Evolutionary conservation across 345 rosid genomes (phyloP).

Genomic region (Eucalyptus coolabah): DNA sequence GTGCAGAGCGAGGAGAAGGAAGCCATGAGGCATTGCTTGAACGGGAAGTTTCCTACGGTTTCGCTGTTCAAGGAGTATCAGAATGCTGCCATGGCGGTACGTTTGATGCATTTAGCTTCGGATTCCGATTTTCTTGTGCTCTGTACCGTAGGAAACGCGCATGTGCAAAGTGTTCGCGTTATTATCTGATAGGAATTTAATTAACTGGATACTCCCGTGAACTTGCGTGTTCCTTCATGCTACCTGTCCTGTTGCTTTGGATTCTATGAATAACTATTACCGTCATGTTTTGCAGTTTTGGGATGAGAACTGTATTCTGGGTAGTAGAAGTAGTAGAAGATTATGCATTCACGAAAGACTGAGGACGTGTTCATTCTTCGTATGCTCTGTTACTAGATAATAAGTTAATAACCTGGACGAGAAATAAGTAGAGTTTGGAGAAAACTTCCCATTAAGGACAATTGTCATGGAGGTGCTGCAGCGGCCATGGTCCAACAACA

Average conservation of each 20-base stretch:
- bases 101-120: neutral
- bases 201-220: neutral
- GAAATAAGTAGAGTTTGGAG: neutral
- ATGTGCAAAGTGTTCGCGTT: neutral
- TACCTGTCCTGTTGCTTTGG: neutral
- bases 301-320: neutral
- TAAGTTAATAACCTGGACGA: neutral
- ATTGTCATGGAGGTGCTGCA: neutral
- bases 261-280: neutral
- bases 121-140: neutral
- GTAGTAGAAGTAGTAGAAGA: neutral
- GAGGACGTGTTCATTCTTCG: neutral
- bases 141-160: neutral
- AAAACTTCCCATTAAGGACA: neutral
- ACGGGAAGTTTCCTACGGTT: constrained; percentile 76
- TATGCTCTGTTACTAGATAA: neutral
- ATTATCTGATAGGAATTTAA: neutral
- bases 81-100: constrained; percentile 89
- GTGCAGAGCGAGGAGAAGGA: constrained; percentile 29
- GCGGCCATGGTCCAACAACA: neutral
- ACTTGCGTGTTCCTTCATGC: neutral
- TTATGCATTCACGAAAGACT: neutral
- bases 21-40: constrained; percentile 55
- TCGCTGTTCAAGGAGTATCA: constrained; percentile 82
- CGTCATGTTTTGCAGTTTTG: neutral